Base-by-base conservation (phyloP, 805 yeast genomes). In the Candida nanaspora region DNA sequence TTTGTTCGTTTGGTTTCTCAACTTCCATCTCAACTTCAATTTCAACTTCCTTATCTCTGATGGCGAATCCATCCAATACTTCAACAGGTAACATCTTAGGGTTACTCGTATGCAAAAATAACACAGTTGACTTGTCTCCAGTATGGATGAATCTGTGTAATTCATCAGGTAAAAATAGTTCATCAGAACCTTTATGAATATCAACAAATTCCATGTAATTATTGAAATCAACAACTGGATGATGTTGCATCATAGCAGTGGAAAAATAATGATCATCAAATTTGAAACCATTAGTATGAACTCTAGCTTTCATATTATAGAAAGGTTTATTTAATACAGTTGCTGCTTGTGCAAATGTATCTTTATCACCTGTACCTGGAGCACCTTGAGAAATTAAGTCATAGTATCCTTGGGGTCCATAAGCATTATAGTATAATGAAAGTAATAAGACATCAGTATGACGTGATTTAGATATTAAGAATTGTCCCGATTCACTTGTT, bases 331-430 rank as follows among this genome's bases (percentile, higher is more conserved):
- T 58, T 25, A 72, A 61, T 10, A 70, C 73, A 25, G 69, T 67
- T 2, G 86, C 82, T 0, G 87, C 85, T 0, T 87, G 85, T 40
- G 80, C 65, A 45, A 81, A 80, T 0, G 91, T 82, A 48, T 83
- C 91, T 52, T 83, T 84, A 55, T 84, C 91, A 38, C 91, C 93
- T 61, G 81, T 86, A n/a, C 93, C 93, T 4, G 74, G 75, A 31
- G 69, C 69, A 28, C 76, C 82, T 55, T 76, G 75, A 0, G 80
- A 70, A 40, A 78, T 64, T n/a, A 78, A 57, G 21, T 75, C 74
- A 46, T 78, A 77, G 47, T 72, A 78, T 41, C 72, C 66, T n/a
- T 68, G 66, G 2, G 81, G 82, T 0, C 84, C 84, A 50, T 73
- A 76, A 32, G 73, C 54, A 50, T 80, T 80, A 52, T 79, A 80